phyloP scores from a whole-genome alignment of 768 basidiomycete species.

The Phylloporus rhodoxanthus region DNA sequence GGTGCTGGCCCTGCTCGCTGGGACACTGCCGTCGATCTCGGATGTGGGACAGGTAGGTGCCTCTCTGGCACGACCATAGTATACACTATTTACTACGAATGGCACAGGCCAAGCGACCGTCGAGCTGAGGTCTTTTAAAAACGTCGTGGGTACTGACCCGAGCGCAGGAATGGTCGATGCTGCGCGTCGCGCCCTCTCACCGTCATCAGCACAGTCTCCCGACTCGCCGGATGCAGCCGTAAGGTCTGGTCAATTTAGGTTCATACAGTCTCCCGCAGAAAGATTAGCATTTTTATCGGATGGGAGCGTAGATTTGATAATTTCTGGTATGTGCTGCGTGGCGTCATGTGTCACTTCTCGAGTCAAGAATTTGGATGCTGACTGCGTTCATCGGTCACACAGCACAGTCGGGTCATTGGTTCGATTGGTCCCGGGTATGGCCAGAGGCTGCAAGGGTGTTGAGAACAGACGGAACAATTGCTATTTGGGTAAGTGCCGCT shows the following conservation, averaged over 20 bases:
- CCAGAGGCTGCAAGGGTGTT: constrained; percentile 43
- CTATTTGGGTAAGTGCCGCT: not conserved
- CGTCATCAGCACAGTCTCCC: not conserved
- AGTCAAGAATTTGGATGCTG: not conserved
- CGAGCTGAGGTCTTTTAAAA: constrained; percentile 49
- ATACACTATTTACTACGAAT: not conserved
- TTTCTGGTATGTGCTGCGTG: constrained; percentile 45
- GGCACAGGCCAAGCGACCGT: constrained; percentile 63
- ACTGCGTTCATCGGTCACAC: not conserved
- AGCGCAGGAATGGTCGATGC: constrained; percentile 63
- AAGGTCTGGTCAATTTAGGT: constrained; percentile 25
- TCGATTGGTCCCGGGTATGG: constrained; percentile 69
- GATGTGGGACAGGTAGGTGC: constrained; percentile 74
- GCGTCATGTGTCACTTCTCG: not conserved
- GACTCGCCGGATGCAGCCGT: not conserved
- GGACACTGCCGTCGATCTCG: constrained; percentile 65
- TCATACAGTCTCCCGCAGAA: constrained; percentile 46
- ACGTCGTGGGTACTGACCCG: constrained; percentile 69
- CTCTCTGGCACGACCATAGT: not conserved
- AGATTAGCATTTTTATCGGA: constrained; percentile 45
- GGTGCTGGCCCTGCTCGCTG: constrained; percentile 28
- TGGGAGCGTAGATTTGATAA: constrained; percentile 59
- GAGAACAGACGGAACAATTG: constrained; percentile 40
- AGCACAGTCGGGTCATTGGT: constrained; percentile 83
- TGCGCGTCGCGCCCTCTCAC: constrained; percentile 32